These are phyloP conservation scores for Tillandsia fasciculata DNA, from an alignment of 176 grass and related monocot genomes.

Conservation along the genomic window DNA sequence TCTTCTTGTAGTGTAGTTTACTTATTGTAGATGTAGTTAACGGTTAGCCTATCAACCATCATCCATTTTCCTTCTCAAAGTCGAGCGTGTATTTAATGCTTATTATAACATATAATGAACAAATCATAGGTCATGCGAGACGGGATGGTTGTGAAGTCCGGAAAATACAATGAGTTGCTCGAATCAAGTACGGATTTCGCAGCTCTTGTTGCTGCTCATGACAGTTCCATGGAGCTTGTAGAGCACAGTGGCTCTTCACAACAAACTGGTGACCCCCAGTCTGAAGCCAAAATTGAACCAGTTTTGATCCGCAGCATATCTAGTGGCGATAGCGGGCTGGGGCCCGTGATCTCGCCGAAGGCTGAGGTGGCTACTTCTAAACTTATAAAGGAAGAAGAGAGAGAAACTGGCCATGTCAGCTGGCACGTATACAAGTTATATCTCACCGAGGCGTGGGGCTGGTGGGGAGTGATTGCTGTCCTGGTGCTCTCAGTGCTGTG, in stretches of 20 bases:
- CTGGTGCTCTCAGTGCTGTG: slow-evolving; percentile 31
- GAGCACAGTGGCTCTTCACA: slow-evolving; percentile 26
- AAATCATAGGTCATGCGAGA: slow-evolving; percentile 72
- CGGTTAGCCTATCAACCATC: too few species aligned
- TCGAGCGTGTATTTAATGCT: background rate
- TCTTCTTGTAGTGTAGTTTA: background rate
- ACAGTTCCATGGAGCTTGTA: slow-evolving; percentile 94
- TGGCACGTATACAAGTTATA: slow-evolving; percentile 64
- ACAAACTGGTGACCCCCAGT: slow-evolving; percentile 1
- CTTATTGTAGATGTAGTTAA: background rate
- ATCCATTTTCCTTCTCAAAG: too few species aligned
- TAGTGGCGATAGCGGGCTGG: background rate
- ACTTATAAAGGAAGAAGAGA: slow-evolving; percentile 83
- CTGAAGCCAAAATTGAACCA: background rate
- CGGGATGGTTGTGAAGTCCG: slow-evolving; percentile 57
- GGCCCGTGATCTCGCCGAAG: slow-evolving; percentile 17
- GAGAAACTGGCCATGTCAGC: slow-evolving; percentile 75
- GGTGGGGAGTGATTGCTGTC: slow-evolving; percentile 53
- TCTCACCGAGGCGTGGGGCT: slow-evolving; percentile 87
- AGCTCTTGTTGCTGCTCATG: slow-evolving; percentile 69
- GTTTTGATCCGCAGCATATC: background rate
- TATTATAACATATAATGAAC: background rate
- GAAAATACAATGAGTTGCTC: slow-evolving; percentile 77
- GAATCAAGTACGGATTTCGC: slow-evolving; percentile 50
- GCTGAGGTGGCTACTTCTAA: slow-evolving; percentile 46